Evolutionary conservation across 345 rosid species (phyloP).

Genomic region (Geranium brycei): DNA sequence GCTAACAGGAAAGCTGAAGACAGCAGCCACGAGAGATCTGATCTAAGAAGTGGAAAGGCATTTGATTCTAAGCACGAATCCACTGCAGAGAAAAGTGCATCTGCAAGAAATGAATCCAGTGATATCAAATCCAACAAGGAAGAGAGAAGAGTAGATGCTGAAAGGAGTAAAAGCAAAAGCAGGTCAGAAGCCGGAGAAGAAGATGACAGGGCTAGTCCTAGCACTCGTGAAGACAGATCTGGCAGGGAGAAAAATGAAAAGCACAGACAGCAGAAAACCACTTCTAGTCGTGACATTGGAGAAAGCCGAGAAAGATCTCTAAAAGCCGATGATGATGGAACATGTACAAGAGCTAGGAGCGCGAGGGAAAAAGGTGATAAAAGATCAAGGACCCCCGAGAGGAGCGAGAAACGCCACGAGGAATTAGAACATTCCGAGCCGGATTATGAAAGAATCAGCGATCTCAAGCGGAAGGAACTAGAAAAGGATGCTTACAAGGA

Average conservation of each 20-base stretch:
- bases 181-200: conserved; percentile 46
- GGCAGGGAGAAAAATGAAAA: conserved; percentile 44
- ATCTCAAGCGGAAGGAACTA: conserved; percentile 25
- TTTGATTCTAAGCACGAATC: conserved; percentile 26
- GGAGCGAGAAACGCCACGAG: conserved; percentile 45
- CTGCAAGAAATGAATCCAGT: conserved; percentile 35
- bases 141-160: conserved; percentile 44
- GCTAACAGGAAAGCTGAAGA: conserved; percentile 40
- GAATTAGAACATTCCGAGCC: conserved; percentile 43
- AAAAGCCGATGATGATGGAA: conserved; percentile 32
- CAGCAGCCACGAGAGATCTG: conserved; percentile 37
- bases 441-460: conserved; percentile 41
- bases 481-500: conserved; percentile 48
- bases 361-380: conserved; percentile 40
- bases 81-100: conserved; percentile 34
- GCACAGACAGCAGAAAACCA: conserved; percentile 41
- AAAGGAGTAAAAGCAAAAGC: conserved; percentile 41
- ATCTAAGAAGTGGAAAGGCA: conserved; percentile 6
- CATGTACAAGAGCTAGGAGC: conserved; percentile 13
- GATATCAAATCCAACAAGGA: conserved; percentile 56
- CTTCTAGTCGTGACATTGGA: conserved; percentile 35
- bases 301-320: conserved; percentile 41
- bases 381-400: conserved; percentile 70
- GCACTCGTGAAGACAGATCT: conserved; percentile 34
- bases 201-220: conserved; percentile 53